These are phyloP conservation scores for Russula vinacea DNA, from an alignment of 768 basidiomycete species.

Conservation along the genomic window DNA sequence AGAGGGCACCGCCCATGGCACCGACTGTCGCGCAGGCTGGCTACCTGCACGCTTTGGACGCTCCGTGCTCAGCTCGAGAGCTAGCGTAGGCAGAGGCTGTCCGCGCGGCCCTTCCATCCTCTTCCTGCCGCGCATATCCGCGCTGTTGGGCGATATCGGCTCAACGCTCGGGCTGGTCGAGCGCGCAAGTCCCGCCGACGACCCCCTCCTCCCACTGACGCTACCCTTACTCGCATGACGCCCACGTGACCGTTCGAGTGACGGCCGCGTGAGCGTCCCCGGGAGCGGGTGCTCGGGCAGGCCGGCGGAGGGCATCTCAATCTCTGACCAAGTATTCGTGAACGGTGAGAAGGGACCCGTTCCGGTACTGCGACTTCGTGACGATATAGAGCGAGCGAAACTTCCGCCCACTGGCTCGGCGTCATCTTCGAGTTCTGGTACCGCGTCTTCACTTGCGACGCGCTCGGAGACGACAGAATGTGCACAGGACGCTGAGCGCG, in stretches of 20 bases:
- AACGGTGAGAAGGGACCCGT: conserved; percentile 21
- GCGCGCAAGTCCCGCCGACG: conserved; percentile 38
- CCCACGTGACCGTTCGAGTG: conserved; percentile 27
- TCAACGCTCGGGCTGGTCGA: conserved; percentile 49
- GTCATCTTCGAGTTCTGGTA: conserved; percentile 28
- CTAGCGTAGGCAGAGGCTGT: background rate
- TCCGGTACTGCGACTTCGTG: conserved; percentile 25
- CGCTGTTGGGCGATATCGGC: conserved; percentile 44
- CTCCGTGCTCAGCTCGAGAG: background rate
- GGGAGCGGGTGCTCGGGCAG: conserved; percentile 20
- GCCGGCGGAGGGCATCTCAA: conserved; percentile 23
- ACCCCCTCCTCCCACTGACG: conserved; percentile 37
- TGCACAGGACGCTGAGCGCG: conserved; percentile 22
- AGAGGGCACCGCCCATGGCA: conserved; percentile 23
- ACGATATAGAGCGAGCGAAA: conserved; percentile 18
- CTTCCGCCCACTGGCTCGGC: conserved; percentile 14
- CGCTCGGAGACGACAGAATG: conserved; percentile 11
- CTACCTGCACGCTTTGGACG: conserved; percentile 24
- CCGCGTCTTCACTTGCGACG: conserved; percentile 19
- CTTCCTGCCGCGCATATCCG: conserved; percentile 23
- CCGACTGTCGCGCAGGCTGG: conserved; percentile 22
- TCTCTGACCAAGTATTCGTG: conserved; percentile 24
- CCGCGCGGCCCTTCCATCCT: background rate
- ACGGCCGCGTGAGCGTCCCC: conserved; percentile 9
- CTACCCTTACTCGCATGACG: conserved; percentile 8